Base-by-base conservation (phyloP, 2,329 filamentous ascomycete species). In the Fusarium longipes region DNA sequence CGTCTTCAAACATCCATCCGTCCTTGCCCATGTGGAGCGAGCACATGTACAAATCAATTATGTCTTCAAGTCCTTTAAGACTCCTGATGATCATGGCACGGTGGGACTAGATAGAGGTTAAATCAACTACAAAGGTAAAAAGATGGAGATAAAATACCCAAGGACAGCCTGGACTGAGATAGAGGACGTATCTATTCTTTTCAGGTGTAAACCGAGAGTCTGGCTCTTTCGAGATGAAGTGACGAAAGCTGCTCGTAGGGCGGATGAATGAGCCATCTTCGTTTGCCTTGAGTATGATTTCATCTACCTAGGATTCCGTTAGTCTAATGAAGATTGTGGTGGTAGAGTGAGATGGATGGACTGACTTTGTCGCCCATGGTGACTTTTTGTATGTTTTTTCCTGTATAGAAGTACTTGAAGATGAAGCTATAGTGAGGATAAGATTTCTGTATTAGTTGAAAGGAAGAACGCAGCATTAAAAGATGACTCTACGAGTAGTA, bases 21-120 rank as follows among this genome's bases (percentile, higher is more conserved):
- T 89, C 63, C 72, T 84, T 73, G 1, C 77, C 77, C 83, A 93
- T 86, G 58, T 87, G 83, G 82, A 89, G 88, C 72, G 91, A 88
- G 9, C 93, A 88, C 8, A 85, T 84, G n/a, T 89, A 91, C 61
- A 87, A 84, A 8, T 87, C 82, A 52, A 94, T 85, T 63, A 91
- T 82, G 49, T 90, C 85, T 59, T 93, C 89, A 0, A 94, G 83
- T 0, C 90, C 89, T 77, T 94, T 94, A 55, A 94, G 81, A 53
- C 87, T 85, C 45, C 91, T 86, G 2, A 90, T 88, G 64, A 94
- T 92, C 64, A 93, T 80, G 2, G 90, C 90, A 47, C 91, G 85
- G 74, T 93, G 91, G 14, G 91, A 91, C 89, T 79, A 7, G 2
- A 22, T 15, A 8, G 14, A 5, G 33, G n/a, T 67, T 9, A 38